Evolutionary conservation across 2,329 filamentous ascomycete genomes (phyloP).

Genomic region (Sclerotinia trifoliorum): DNA sequence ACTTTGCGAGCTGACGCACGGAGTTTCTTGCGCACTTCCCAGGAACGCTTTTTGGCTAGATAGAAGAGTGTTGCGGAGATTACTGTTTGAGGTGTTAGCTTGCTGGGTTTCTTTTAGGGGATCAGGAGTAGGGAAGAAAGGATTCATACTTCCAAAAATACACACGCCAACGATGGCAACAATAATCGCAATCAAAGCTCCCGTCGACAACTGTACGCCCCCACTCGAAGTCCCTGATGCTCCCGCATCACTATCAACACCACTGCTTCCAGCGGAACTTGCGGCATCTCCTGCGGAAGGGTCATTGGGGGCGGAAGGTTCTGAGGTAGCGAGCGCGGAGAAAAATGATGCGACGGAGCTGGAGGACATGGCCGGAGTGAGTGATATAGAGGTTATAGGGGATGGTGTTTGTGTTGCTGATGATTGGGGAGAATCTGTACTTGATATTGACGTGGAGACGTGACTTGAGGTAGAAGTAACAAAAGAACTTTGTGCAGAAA

Average conservation of each 20-base stretch:
- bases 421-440: not conserved
- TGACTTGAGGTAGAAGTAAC: not conserved
- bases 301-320: conserved; percentile 36
- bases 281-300: conserved; percentile 38
- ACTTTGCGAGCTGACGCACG: conserved; percentile 65
- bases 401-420: conserved; percentile 25
- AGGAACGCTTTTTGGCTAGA: conserved; percentile 80
- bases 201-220: conserved; percentile 63
- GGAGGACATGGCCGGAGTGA: conserved; percentile 39
- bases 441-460: not conserved
- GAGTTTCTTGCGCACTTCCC: conserved; percentile 72
- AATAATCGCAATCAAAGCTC: conserved; percentile 72
- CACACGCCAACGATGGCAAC: conserved; percentile 66
- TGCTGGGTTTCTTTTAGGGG: not conserved
- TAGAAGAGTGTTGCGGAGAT: conserved; percentile 65
- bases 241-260: conserved; percentile 56
- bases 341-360: conserved; percentile 38
- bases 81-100: conserved; percentile 26
- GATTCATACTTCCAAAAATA: conserved; percentile 64
- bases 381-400: conserved; percentile 29
- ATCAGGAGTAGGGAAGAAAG: not conserved
- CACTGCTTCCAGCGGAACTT: conserved; percentile 41
- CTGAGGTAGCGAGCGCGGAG: conserved; percentile 35
- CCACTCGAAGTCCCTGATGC: conserved; percentile 62
- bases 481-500: conserved; percentile 31